A percentile compares a stretch with the other conserved stretches of the same genome.
These are phyloP conservation scores for Wallacemonas sp. DNA, from an alignment of 208 protist genomes.

Conservation along the genomic window DNA sequence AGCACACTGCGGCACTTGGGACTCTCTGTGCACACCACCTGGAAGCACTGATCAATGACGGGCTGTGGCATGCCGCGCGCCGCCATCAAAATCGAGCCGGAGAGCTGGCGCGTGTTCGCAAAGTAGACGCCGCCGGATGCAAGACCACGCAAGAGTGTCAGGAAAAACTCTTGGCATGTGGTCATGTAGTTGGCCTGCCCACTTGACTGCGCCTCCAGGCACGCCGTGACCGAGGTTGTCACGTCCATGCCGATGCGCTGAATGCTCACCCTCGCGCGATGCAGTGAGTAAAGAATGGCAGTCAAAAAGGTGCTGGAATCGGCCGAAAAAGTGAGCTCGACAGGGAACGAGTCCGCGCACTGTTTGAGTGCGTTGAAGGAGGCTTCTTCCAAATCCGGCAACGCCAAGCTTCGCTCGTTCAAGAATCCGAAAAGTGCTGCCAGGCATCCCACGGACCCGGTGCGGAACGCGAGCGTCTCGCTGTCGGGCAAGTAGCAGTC, in stretches of 20 bases:
- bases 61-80: slow-evolving; percentile 21
- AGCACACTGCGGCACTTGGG: slow-evolving; percentile 22
- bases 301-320: slow-evolving; percentile 54
- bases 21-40: slow-evolving; percentile 21
- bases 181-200: slow-evolving; percentile 15
- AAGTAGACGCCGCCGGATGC: slow-evolving; percentile 26
- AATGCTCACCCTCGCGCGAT: slow-evolving; percentile 40
- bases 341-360: slow-evolving; percentile 65
- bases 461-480: slow-evolving; percentile 33
- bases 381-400: slow-evolving; percentile 65
- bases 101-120: slow-evolving; percentile 23
- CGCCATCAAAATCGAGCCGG: slow-evolving; percentile 19
- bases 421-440: slow-evolving; percentile 55
- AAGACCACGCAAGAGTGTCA: slow-evolving; percentile 28
- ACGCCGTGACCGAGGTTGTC: slow-evolving; percentile 42
- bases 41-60: slow-evolving; percentile 19
- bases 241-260: slow-evolving; percentile 72
- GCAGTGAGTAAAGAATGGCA: slow-evolving; percentile 70
- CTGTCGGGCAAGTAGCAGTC: slow-evolving; percentile 68
- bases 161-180: slow-evolving; percentile 24
- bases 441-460: slow-evolving; percentile 40
- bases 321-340: slow-evolving; percentile 50
- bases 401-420: slow-evolving; percentile 46
- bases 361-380: slow-evolving; percentile 67
- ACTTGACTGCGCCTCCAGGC: slow-evolving; percentile 28